phyloP scores from a whole-genome alignment of 2,329 filamentous ascomycete genomes.

The Coniochaeta sp. region DNA sequence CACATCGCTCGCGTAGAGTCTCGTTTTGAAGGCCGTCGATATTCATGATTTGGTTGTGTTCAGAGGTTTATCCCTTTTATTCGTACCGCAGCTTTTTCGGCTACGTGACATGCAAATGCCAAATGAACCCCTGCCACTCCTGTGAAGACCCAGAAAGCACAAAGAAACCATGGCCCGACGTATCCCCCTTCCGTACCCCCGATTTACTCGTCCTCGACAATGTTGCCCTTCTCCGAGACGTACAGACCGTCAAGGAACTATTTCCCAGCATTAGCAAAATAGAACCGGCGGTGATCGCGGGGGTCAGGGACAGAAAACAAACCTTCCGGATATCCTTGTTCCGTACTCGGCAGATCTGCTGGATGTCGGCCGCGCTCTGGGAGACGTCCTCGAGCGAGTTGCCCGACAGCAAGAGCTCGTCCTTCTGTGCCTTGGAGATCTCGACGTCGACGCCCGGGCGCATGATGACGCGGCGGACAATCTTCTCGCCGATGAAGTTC shows the following conservation, averaged over 20 bases:
- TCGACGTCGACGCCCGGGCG: conserved; percentile 84
- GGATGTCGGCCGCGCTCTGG: conserved; percentile 97
- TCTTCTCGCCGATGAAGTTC: conserved; percentile 99
- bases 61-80: conserved; percentile 23
- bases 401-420: conserved; percentile 86
- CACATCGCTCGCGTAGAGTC: neutral
- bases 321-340: conserved; percentile 99
- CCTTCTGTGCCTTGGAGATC: conserved; percentile 89
- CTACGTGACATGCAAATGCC: conserved; percentile 52
- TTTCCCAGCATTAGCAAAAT: conserved; percentile 8
- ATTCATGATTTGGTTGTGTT: conserved; percentile 9
- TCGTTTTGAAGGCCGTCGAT: conserved; percentile 5
- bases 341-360: conserved; percentile 98
- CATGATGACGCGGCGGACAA: conserved; percentile 88
- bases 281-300: neutral
- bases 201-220: conserved; percentile 53
- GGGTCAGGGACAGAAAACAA: conserved; percentile 20
- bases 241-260: conserved; percentile 99
- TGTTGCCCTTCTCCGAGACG: conserved; percentile 98
- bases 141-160: conserved; percentile 51
- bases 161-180: conserved; percentile 23
- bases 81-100: conserved; percentile 22
- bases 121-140: conserved; percentile 55
- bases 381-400: conserved; percentile 98
- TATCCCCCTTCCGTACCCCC: conserved; percentile 26